Evolutionary conservation across 345 rosid genomes (phyloP).

Genomic region (Cardamine chenopodiifolia): DNA sequence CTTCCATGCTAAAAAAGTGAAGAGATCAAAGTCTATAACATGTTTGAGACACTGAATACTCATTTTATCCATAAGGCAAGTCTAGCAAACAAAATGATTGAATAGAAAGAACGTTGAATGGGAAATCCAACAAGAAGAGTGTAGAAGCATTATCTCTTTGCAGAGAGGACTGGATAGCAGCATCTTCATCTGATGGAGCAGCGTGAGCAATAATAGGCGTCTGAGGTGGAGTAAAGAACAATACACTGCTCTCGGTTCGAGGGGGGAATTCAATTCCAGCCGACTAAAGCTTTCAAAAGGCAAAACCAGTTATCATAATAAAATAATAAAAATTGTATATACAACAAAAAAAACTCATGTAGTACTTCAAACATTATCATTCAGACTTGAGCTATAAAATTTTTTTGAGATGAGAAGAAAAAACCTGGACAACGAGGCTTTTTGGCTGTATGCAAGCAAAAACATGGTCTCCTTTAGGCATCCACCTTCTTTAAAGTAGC

Average conservation of each 20-base stretch:
- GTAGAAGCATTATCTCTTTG: constrained; percentile 86
- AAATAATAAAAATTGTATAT: no score
- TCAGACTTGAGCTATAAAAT: no score
- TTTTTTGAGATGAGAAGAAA: no score
- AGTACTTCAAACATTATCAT: no score
- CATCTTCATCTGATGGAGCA: constrained; percentile 71
- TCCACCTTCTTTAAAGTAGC: no score
- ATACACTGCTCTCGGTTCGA: constrained; percentile 73
- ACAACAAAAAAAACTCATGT: no score
- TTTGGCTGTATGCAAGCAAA: no score
- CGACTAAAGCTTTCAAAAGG: constrained; percentile 48
- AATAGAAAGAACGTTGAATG: not conserved
- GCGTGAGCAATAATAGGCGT: constrained; percentile 60
- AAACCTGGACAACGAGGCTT: no score
- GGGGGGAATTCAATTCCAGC: constrained; percentile 94
- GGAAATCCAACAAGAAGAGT: constrained; percentile 5
- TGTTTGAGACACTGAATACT: no score
- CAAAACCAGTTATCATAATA: constrained; percentile 14
- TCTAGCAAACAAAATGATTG: not conserved
- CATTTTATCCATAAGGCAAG: not conserved
- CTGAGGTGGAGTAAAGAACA: constrained; percentile 95
- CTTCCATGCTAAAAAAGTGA: constrained; percentile 58
- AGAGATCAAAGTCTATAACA: constrained; percentile 1
- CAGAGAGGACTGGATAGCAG: constrained; percentile 86
- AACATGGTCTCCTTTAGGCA: no score